Evolutionary conservation across 1,139 yeast genomes (phyloP), one percentile per base, ranked within the genome.

Genomic region (Yamadazyma mexicana): DNA sequence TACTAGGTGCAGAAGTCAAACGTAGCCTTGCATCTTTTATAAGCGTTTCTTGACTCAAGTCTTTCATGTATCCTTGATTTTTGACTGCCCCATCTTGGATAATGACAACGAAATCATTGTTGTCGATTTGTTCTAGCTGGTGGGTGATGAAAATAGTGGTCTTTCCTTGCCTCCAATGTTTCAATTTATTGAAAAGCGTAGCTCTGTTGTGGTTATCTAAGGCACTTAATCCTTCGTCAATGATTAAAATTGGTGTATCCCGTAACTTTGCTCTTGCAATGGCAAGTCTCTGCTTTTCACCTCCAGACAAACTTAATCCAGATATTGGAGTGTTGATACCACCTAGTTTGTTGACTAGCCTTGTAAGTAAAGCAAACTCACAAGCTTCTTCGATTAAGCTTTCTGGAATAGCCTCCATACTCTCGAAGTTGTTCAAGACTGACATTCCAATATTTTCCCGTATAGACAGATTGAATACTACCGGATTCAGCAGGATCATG

Each of bases 171-270:
- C 98, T 75, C 84, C 88, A 83, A 9, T 47, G 40, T 43, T 77
- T 73, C 11, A 91, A 67, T 0, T 71, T 68, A 1, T 62, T 56
- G 51, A 83, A 62, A 3, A 87, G 57, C 4, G 52, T 39, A 1
- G 59, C 61, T 44, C 82, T 71, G 34, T 73, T 73, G 1, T 51
- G 50, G 3, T 61, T 58, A 58, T 91, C 97, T 43, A 92, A 61
- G 0, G 97, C 96, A 42, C 92, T 83, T 3, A 87, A 66, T 2
- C 95, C 78, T 57, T 92, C 98, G 62, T 92, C 98, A 22, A 89
- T 64, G 10, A 92, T 75, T 44, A 92, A 64, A 3, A 92, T 73
- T 0, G 91, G 85, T 0, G 94, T 62, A 51, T 91, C 75, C 44
- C 88, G 69, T 4, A 89, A 49, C 45, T 71, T 73, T 0, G 97